Conservation (phyloP, 2,329 filamentous ascomycete genomes). For the Rhexocercosporidium sp. region DNA sequence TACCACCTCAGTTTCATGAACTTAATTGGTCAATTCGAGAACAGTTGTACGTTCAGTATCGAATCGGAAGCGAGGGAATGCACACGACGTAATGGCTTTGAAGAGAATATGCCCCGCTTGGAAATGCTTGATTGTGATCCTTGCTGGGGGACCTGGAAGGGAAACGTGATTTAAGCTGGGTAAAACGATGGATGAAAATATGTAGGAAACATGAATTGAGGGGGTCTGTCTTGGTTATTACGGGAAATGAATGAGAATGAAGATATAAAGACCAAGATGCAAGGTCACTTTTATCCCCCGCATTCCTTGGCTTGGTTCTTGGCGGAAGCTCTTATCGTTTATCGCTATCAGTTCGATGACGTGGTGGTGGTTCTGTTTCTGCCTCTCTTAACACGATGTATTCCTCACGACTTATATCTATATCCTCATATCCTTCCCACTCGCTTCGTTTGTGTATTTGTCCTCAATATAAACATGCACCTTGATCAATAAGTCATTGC, state of each 20-base stretch:
- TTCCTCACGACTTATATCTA: not conserved
- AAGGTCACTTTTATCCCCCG: conserved; percentile 14
- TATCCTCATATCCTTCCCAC: not conserved
- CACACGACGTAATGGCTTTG: conserved; percentile 21
- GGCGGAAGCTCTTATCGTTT: conserved; percentile 17
- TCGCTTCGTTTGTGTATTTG: too few relatives aligned
- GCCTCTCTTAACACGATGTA: not conserved
- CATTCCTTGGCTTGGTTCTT: conserved; percentile 13
- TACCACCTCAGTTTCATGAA: not conserved
- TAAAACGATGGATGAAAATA: too few relatives aligned
- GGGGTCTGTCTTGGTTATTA: not conserved
- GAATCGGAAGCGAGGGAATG: conserved; percentile 2
- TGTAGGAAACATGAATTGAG: not conserved
- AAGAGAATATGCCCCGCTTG: conserved; percentile 5
- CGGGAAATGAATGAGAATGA: not conserved
- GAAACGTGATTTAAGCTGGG: not conserved
- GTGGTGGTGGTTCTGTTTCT: not conserved
- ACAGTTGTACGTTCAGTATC: not conserved
- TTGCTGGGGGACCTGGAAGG: not conserved
- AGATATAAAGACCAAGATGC: not conserved
- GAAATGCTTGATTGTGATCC: conserved; percentile 18
- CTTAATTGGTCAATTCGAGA: not conserved
- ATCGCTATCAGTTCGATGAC: not conserved
- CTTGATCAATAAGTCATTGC: not conserved
- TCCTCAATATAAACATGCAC: too few relatives aligned